A percentile compares a stretch with the other conserved stretches of the same genome.
These are phyloP conservation scores for Globisporangium yorkense DNA, from an alignment of 352 stramenopile species.

Conservation along the genomic window DNA sequence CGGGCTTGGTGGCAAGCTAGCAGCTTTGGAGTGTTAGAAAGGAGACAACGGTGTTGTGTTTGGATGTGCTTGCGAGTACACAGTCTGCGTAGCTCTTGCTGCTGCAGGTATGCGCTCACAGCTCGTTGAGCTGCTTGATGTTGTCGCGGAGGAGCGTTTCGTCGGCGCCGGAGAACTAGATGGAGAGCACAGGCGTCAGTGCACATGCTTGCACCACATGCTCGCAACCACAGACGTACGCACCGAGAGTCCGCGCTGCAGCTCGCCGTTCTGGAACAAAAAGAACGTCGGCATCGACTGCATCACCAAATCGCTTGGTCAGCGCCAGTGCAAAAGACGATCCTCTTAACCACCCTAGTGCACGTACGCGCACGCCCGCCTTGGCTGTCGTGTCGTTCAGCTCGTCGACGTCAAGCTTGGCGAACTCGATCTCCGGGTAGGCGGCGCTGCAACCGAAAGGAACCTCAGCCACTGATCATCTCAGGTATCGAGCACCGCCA, in stretches of 20 bases:
- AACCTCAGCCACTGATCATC: no score
- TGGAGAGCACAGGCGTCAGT: neutral
- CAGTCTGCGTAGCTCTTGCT: neutral
- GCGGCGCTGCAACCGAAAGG: conserved; percentile 24
- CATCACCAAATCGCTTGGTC: neutral
- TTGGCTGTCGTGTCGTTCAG: conserved; percentile 73
- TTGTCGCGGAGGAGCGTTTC: conserved; percentile 65
- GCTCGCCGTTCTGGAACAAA: conserved; percentile 74
- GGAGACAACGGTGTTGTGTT: neutral
- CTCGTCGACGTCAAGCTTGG: conserved; percentile 84
- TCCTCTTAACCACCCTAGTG: neutral
- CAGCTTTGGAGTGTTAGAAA: neutral
- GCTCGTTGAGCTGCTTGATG: conserved; percentile 67
- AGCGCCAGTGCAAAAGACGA: neutral
- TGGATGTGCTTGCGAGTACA: neutral
- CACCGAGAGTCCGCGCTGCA: conserved; percentile 77
- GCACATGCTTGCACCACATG: no score
- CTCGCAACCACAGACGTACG: neutral
- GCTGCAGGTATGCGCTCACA: conserved; percentile 18
- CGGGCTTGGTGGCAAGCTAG: neutral
- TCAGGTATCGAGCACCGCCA: neutral
- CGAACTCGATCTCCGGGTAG: conserved; percentile 70
- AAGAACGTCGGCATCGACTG: conserved; percentile 89
- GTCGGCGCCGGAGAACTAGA: conserved; percentile 80
- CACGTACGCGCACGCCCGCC: conserved; percentile 73